Base-by-base conservation (phyloP, 441 rosid species). In the Lepidium campestre region DNA sequence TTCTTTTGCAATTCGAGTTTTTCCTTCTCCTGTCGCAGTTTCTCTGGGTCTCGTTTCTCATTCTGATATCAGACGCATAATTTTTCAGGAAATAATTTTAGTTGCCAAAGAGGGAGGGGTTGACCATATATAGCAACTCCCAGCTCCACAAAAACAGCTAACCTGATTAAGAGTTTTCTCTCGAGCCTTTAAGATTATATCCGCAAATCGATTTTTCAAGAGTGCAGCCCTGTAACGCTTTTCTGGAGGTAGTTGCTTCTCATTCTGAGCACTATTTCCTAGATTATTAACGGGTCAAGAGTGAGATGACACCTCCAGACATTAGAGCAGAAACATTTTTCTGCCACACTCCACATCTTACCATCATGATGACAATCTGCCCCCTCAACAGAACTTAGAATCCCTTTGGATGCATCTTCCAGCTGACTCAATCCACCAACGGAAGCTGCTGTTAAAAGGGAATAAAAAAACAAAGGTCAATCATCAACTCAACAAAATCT, bases 201-300 rank as follows among this genome's bases (percentile, higher is more conserved):
- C 97, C 8, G 93, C 94, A 79, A 83, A 93, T 35, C 88, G 89
- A 41, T 75, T 86, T 78, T 83, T 88, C 81, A 93, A 64, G 13
- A 85, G 60, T 72, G 97, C 92, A 70, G 92, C 96, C 65, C 97
- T 94, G 79, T 88, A 83, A n/a, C 74, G 86, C 85, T 90, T 93
- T 46, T 84, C 92, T 1, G 94, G 92, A 73, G 94, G 86, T 82
- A 90, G 85, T 71, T 81, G 87, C 83, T 91, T 90, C 79, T 79
- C 86, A 67, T 86, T 76, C 68, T 83, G 84, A 81, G 79, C 86
- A 82, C 77, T 83, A 85, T 90, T 91, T 81, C 85, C 98, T 93
- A 82, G 72, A 83, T 75, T 71, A 79, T 70, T 81, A 77, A 53
- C 40, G 82, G 74, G 72, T 76, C 75, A 65, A 57, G 77, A 72